phyloP scores from a whole-genome alignment of 768 basidiomycete species.

The Jaapia argillacea region DNA sequence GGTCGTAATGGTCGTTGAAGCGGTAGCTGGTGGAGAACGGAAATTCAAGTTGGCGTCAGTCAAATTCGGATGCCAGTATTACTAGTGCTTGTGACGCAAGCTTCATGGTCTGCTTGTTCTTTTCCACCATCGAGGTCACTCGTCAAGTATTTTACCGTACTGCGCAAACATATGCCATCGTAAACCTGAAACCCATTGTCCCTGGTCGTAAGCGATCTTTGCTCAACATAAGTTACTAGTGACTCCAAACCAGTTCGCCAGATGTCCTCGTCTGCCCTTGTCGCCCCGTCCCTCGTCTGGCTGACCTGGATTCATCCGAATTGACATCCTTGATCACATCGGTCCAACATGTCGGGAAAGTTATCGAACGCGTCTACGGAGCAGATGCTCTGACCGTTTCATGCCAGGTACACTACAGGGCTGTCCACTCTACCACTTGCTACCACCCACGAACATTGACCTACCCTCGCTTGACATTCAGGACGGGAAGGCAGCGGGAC shows the following conservation, averaged over 20 bases:
- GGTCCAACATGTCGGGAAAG: conserved; percentile 68
- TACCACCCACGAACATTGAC: conserved; percentile 5
- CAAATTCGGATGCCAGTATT: no score
- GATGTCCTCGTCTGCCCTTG: conserved; percentile 48
- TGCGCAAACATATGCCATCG: conserved; percentile 70
- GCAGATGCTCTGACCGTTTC: conserved; percentile 83
- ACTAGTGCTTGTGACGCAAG: no score
- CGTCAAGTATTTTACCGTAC: conserved; percentile 67
- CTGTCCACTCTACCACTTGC: conserved; percentile 3
- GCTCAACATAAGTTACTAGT: neutral
- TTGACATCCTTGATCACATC: conserved; percentile 71
- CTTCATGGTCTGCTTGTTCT: conserved; percentile 36
- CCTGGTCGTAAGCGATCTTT: conserved; percentile 70
- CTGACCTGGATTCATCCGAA: conserved; percentile 44
- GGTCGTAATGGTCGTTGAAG: no score
- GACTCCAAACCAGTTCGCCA: conserved; percentile 22
- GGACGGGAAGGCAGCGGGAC: conserved; percentile 85
- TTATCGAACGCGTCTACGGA: conserved; percentile 73
- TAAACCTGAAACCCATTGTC: conserved; percentile 91
- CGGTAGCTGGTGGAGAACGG: no score
- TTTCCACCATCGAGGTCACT: conserved; percentile 75
- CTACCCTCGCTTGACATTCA: conserved; percentile 18
- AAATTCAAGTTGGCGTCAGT: no score
- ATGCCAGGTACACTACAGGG: conserved; percentile 54
- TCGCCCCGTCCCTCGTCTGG: conserved; percentile 37